Evolutionary conservation across 2,329 filamentous ascomycete genomes (phyloP), one percentile per base, ranked within the genome.

Genomic region (Pseudogymnoascus sp.): DNA sequence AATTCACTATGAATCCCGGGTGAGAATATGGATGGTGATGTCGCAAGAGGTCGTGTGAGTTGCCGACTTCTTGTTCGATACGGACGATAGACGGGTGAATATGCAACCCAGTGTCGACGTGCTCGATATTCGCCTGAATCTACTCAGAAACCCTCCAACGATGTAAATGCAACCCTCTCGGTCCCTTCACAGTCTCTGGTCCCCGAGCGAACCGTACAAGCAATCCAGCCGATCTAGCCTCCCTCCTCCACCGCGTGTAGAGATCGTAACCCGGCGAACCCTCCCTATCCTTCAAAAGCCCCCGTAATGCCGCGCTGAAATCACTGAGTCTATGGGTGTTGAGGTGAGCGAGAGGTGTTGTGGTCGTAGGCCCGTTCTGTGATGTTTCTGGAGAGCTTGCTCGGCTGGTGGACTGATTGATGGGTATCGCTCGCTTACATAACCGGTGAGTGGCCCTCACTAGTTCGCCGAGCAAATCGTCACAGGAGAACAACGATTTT

Each of bases 331-430:
- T 56, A 34, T 56, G 50, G 10, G 50, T 34, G 50, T 56, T 34
- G 50, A 56, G n/a, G 50, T 34, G 28, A 56, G 25, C 28, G 6
- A 12, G 50, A 18, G n/a, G 50, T 34, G 50, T 56, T 56, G n/a
- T 14, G 50, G 50, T 56, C 50, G 50, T 56, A 56, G 50, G 50
- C 50, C n/a, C 50, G 50, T 56, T 56, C 50, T 34, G 50, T 34
- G 50, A 56, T 56, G 50, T 56, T 56, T 56, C 50, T 56, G 50
- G 50, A 56, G 50, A 56, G 50, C 50, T 56, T 56, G 50, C 50
- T 56, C 50, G 50, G 50, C 28, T 56, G 28, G 50, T 56, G 50
- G 50, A 56, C 50, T 56, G 50, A 56, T 56, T 56, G 50, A 56
- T 56, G 50, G 50, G 50, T 34, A 56, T 56, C 28, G 28, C 28